Base-by-base conservation (phyloP, 805 yeast genomes). In the Kazachstania africana region DNA sequence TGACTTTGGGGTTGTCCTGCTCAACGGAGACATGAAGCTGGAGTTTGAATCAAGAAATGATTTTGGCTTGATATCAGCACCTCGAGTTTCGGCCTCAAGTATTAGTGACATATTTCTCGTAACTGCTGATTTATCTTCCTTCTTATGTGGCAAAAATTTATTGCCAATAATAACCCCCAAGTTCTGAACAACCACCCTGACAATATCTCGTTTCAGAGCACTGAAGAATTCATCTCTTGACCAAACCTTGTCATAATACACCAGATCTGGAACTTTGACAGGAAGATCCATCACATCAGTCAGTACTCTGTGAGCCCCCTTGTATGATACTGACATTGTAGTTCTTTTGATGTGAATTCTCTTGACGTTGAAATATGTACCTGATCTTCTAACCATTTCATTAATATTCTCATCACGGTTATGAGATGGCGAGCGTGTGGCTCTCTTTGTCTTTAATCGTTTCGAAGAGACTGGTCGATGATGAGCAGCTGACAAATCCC, bases 311-410 rank as follows among this genome's bases (percentile, higher is more conserved):
- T 74, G 74, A 1, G 73, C 66, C 6, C 78, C 82, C 48, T 71
- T 70, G 55, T 81, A 80, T 34, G 91, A 78, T 16, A 83, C 68
- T 19, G 74, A 63, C 32, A 85, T 50, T 15, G 58, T 48, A 13
- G 72, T 58, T 18, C 61, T 56, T 10, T 60, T 53, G 16, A 78
- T 55, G n/a, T 61, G 57, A 27, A 82, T 63, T 12, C 65, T 59
- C 15, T 69, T 66, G 26, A 85, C 71, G 44, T 77, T 75, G 50
- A 77, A 65, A 50, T 68, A 81, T 25, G 68, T 68, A 27, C 80
- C 69, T 0, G 95, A 82, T 25, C 95, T 61, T 28, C 60, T 55
- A 6, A 82, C 64, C 94, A 85, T 82, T 36, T 68, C 65, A n/a
- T 68, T 53, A 16, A 71, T 55, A 26, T 63, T 68, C 15, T 51